A percentile compares a stretch with the other conserved stretches of the same genome.
Evolutionary conservation across 768 basidiomycete genomes (phyloP).

Genomic region (Ramaria sp.): DNA sequence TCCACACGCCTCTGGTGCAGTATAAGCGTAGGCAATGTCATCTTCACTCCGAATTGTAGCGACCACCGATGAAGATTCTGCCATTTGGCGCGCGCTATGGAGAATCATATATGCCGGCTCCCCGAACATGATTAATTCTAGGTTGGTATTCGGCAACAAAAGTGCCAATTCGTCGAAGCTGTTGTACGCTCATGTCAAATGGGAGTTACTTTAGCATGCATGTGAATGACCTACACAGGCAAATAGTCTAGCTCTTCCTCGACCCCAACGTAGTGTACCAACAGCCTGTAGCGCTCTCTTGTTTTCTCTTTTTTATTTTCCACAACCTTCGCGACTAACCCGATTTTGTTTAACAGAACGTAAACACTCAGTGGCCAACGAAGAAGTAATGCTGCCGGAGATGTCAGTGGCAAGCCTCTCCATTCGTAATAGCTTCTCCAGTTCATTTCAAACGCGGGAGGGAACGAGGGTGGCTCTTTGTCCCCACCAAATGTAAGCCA

Average conservation of each 20-base stretch:
- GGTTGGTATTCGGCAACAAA: conserved; percentile 33
- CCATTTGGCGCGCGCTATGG: conserved; percentile 1
- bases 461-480: conserved; percentile 18
- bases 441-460: conserved; percentile 16
- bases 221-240: conserved; percentile 25
- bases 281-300: conserved; percentile 19
- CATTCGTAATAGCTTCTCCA: conserved; percentile 38
- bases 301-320: conserved; percentile 15
- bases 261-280: conserved; percentile 28
- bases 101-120: conserved; percentile 5
- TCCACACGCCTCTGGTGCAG: conserved; percentile 27
- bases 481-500: conserved; percentile 16
- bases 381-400: conserved; percentile 34
- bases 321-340: neutral
- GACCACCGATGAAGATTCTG: conserved; percentile 10
- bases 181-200: no score
- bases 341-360: conserved; percentile 25
- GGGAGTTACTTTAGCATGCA: no score
- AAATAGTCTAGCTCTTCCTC: conserved; percentile 31
- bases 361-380: conserved; percentile 39
- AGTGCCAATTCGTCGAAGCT: conserved; percentile 39
- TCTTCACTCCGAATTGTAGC: no score
- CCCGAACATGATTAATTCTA: no score
- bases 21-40: conserved; percentile 22
- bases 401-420: conserved; percentile 32